phyloP scores from a whole-genome alignment of 148 eudicot species.

The Salicornia ramosissima region DNA sequence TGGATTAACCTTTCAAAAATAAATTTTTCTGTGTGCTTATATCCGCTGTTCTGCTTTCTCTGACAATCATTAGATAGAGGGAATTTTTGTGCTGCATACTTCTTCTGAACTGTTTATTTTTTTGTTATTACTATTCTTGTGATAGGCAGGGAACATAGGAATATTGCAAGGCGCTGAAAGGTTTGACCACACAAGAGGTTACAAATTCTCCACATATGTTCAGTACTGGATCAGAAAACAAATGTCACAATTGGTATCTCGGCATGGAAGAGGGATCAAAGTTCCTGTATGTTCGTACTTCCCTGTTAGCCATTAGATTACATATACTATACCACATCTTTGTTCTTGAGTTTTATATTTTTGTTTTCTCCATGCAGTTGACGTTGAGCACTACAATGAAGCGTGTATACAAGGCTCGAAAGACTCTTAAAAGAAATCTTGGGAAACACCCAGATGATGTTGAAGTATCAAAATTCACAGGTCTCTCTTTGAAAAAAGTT shows the following conservation, averaged over 20 bases:
- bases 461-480: conserved; percentile 70
- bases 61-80: too few species aligned
- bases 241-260: conserved; percentile 61
- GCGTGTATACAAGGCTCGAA: conserved; percentile 68
- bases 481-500: conserved; percentile 63
- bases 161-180: conserved; percentile 84
- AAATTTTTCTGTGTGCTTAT: background rate
- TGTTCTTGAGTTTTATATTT: conserved; percentile 2
- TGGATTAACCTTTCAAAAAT: background rate
- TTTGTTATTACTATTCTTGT: conserved; percentile 1
- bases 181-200: conserved; percentile 81
- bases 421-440: conserved; percentile 40
- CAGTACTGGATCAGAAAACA: conserved; percentile 88
- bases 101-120: background rate
- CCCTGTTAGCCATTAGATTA: background rate
- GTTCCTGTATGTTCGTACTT: conserved; percentile 48
- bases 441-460: conserved; percentile 61
- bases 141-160: conserved; percentile 78
- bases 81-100: background rate
- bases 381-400: conserved; percentile 56
- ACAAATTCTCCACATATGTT: conserved; percentile 78
- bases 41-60: too few species aligned
- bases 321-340: background rate
- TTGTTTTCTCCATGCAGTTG: conserved; percentile 40
- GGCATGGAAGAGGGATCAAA: conserved; percentile 68